Evolutionary conservation across 2,329 filamentous ascomycete genomes (phyloP).

Genomic region (Taxawa tesnikishii): DNA sequence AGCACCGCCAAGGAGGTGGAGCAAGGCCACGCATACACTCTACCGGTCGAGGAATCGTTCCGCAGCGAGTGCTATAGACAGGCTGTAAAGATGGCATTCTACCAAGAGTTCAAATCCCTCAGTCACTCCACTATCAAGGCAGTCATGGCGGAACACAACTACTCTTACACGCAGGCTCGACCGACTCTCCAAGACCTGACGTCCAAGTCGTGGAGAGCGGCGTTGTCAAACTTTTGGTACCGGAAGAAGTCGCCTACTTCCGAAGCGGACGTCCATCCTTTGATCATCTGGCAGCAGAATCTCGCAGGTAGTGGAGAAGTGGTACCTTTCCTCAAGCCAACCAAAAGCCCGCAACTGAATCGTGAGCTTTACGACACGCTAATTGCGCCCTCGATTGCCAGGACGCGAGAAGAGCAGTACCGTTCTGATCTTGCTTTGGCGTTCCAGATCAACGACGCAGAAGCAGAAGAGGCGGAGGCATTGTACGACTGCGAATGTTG

Average conservation of each 20-base stretch:
- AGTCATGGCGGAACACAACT: constrained; percentile 69
- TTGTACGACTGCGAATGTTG: constrained; percentile 66
- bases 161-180: constrained; percentile 62
- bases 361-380: constrained; percentile 34
- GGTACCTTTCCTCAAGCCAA: constrained; percentile 51
- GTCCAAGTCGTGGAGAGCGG: constrained; percentile 65
- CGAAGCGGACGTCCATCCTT: constrained; percentile 47
- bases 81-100: constrained; percentile 55
- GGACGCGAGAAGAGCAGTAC: constrained; percentile 24
- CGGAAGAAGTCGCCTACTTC: constrained; percentile 46
- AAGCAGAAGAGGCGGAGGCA: constrained; percentile 33
- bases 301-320: constrained; percentile 38
- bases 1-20: background rate
- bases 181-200: constrained; percentile 57
- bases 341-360: constrained; percentile 46
- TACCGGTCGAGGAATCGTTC: constrained; percentile 54
- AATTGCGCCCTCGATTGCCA: constrained; percentile 28
- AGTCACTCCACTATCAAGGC: constrained; percentile 63
- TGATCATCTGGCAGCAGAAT: constrained; percentile 49
- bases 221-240: constrained; percentile 58
- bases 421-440: constrained; percentile 29
- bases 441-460: constrained; percentile 31
- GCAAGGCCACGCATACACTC: constrained; percentile 13
- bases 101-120: constrained; percentile 64
- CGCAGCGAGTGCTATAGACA: constrained; percentile 54